phyloP scores from a whole-genome alignment of 306 rosid species.

The Vigna angularis region DNA sequence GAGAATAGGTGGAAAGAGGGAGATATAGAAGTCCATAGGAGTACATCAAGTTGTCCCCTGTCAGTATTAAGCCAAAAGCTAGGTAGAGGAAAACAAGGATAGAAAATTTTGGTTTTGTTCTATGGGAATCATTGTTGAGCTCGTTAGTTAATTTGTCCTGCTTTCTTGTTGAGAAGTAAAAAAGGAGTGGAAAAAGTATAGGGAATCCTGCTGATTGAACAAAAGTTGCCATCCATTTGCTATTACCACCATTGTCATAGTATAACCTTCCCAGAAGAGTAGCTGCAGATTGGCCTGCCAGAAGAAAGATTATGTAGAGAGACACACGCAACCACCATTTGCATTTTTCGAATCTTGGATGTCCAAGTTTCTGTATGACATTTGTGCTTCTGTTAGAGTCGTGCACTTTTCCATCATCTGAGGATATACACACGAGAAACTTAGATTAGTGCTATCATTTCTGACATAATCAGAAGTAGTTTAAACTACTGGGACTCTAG shows the following conservation, averaged over 20 bases:
- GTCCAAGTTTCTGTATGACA: conserved; percentile 26
- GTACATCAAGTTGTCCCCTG: conserved; percentile 60
- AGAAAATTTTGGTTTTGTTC: conserved; percentile 39
- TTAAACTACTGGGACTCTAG: background rate
- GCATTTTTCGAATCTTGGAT: conserved; percentile 41
- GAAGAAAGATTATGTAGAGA: conserved; percentile 51
- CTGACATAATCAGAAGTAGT: background rate
- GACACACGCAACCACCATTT: conserved; percentile 61
- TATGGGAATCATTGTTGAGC: conserved; percentile 31
- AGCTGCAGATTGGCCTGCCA: conserved; percentile 65
- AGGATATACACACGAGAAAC: background rate
- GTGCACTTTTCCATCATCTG: conserved; percentile 44
- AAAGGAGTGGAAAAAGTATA: conserved; percentile 55
- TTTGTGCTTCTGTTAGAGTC: conserved; percentile 14
- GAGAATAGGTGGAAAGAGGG: conserved; percentile 67
- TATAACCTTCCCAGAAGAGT: conserved; percentile 65
- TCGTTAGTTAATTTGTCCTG: conserved; percentile 18
- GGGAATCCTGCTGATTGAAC: conserved; percentile 81
- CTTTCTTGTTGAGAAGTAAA: conserved; percentile 33
- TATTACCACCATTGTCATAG: conserved; percentile 69
- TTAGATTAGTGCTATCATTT: background rate
- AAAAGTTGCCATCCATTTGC: conserved; percentile 77
- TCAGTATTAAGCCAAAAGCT: conserved; percentile 52
- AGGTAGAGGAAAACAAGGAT: conserved; percentile 42
- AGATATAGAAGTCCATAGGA: conserved; percentile 70